phyloP scores from a whole-genome alignment of 495 filamentous ascomycete genomes.

The Lichina pygmaea region DNA sequence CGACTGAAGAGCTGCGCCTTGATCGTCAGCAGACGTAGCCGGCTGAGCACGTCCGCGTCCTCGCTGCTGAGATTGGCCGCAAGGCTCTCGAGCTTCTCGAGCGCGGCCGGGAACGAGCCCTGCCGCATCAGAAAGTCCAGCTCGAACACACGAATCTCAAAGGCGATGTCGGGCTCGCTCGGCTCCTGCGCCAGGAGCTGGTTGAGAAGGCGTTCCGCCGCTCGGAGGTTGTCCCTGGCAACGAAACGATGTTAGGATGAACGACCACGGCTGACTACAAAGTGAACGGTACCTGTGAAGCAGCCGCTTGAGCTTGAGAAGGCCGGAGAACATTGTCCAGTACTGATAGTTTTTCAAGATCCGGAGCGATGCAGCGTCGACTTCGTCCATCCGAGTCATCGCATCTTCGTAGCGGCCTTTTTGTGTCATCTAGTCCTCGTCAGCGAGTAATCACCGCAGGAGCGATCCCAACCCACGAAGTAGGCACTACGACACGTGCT shows the following conservation, averaged over 20 bases:
- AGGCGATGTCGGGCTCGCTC: slow-evolving; percentile 39
- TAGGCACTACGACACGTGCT: slow-evolving; percentile 29
- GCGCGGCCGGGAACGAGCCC: slow-evolving; percentile 31
- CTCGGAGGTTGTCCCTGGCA: slow-evolving; percentile 32
- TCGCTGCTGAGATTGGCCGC: slow-evolving; percentile 36
- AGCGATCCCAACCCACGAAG: slow-evolving; percentile 15
- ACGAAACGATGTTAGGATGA: not conserved
- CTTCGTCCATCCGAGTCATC: slow-evolving; percentile 33
- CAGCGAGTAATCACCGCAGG: slow-evolving; percentile 3
- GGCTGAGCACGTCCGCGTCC: slow-evolving; percentile 45
- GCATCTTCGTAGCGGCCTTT: slow-evolving; percentile 49
- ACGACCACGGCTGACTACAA: not conserved
- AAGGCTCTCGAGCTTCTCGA: slow-evolving; percentile 38
- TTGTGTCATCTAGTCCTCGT: slow-evolving; percentile 21
- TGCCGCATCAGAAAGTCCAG: slow-evolving; percentile 44
- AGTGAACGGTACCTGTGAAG: slow-evolving; percentile 27
- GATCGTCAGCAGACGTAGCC: slow-evolving; percentile 43
- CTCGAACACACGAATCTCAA: slow-evolving; percentile 39
- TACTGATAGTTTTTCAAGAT: slow-evolving; percentile 57
- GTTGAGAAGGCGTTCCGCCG: slow-evolving; percentile 35
- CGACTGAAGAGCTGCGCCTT: slow-evolving; percentile 52
- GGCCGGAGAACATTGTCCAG: slow-evolving; percentile 44
- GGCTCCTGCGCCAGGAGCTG: slow-evolving; percentile 27
- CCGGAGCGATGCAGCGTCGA: slow-evolving; percentile 37
- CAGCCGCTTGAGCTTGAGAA: slow-evolving; percentile 42